These are phyloP conservation scores for Ascochyta rabiei DNA, from an alignment of 2,329 filamentous ascomycete species.

Conservation along the genomic window DNA sequence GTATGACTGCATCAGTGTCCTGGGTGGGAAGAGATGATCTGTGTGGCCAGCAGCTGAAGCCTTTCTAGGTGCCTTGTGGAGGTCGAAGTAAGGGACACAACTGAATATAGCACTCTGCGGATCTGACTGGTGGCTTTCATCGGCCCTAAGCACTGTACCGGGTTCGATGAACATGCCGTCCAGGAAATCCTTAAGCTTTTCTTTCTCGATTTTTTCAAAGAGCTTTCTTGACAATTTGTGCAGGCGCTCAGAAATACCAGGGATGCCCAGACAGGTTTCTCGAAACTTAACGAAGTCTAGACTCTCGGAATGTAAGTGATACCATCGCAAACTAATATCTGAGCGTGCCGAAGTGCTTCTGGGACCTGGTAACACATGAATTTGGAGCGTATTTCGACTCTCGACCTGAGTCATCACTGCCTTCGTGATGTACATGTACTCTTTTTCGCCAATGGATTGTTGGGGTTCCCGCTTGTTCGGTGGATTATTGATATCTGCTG, in stretches of 20 bases:
- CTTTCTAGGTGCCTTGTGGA: constrained; percentile 16
- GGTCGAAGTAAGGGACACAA: constrained; percentile 37
- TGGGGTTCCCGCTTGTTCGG: not conserved
- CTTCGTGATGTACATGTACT: constrained; percentile 37
- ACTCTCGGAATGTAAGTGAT: constrained; percentile 28
- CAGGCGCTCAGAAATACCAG: constrained; percentile 24
- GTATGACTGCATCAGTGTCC: constrained; percentile 41
- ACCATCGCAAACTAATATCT: constrained; percentile 31
- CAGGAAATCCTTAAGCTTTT: constrained; percentile 32
- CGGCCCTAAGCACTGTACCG: constrained; percentile 39
- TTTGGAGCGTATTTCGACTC: constrained; percentile 24
- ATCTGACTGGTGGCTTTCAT: constrained; percentile 27
- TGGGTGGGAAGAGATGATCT: constrained; percentile 24
- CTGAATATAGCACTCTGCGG: constrained; percentile 37
- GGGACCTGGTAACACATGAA: constrained; percentile 32
- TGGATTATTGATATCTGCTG: not conserved
- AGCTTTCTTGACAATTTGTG: constrained; percentile 23
- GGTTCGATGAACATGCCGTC: constrained; percentile 44
- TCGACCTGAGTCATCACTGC: constrained; percentile 23
- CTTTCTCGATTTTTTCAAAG: constrained; percentile 32
- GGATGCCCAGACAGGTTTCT: constrained; percentile 29
- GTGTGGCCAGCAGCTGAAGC: not conserved
- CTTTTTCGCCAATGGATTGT: constrained; percentile 12
- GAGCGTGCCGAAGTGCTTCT: constrained; percentile 16
- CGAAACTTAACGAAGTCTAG: constrained; percentile 35